Evolutionary conservation across 345 rosid genomes (phyloP).

Genomic region (Corchorus olitorius): DNA sequence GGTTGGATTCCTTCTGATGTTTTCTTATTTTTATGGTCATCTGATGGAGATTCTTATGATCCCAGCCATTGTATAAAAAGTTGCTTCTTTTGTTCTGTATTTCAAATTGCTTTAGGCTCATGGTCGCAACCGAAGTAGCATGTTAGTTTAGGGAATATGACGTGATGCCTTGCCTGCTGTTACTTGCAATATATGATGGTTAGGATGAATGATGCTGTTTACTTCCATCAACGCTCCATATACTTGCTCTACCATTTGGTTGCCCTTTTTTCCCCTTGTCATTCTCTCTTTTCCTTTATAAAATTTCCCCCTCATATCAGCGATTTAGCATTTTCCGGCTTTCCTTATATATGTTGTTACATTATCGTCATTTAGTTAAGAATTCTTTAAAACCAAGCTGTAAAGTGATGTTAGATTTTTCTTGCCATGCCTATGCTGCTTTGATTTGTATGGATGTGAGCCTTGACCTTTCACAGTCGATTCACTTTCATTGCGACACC

Average conservation of each 20-base stretch:
- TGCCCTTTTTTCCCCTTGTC: background rate
- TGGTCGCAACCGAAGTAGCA: constrained; percentile 7
- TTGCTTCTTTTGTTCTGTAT: constrained; percentile 27
- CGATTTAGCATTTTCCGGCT: no score
- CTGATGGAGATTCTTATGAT: constrained; percentile 38
- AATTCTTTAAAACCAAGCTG: no score
- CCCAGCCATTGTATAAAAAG: constrained; percentile 52
- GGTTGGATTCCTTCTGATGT: constrained; percentile 42
- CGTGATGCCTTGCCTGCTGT: constrained; percentile 5
- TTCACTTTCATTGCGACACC: no score
- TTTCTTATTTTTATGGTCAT: constrained; percentile 27
- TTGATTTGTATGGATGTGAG: no score
- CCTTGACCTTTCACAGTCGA: no score
- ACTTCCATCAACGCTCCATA: background rate
- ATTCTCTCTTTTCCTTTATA: background rate
- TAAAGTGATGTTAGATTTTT: no score
- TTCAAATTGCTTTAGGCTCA: constrained; percentile 34
- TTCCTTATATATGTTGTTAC: no score
- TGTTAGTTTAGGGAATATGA: constrained; percentile 12
- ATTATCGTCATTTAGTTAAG: no score
- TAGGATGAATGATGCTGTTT: constrained; percentile 17
- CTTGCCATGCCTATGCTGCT: no score
- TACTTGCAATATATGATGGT: constrained; percentile 23
- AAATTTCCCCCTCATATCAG: no score
- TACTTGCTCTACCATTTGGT: background rate